phyloP scores from a whole-genome alignment of 441 rosid species.

The Bocquillonia castaneifolia region DNA sequence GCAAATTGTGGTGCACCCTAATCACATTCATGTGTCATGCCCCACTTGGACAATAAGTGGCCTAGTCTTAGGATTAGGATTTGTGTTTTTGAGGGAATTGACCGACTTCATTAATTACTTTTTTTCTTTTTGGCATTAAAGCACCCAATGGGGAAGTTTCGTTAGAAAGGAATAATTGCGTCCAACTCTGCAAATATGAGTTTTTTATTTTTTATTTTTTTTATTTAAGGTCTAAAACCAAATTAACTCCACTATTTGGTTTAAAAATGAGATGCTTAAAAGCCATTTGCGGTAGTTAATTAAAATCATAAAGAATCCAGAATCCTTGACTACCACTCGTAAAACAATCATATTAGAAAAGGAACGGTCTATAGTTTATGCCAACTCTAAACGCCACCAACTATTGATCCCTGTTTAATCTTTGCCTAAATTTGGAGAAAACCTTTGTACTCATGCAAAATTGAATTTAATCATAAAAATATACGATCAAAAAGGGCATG shows the following conservation, averaged over 20 bases:
- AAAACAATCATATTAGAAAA: background rate
- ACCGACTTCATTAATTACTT: background rate
- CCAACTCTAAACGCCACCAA: too few species aligned
- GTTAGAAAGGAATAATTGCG: background rate
- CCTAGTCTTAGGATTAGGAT: background rate
- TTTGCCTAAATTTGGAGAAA: too few species aligned
- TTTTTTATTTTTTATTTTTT: too few species aligned
- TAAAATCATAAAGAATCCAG: background rate
- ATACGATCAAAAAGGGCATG: too few species aligned
- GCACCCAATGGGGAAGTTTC: conserved; percentile 1
- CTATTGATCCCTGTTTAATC: too few species aligned
- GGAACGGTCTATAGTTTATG: background rate
- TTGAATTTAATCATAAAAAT: too few species aligned
- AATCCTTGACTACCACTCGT: conserved; percentile 16
- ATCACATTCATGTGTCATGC: too few species aligned
- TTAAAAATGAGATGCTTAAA: background rate
- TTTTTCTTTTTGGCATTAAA: conserved; percentile 9
- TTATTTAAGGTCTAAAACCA: too few species aligned
- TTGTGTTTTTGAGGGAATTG: background rate
- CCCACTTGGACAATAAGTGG: background rate
- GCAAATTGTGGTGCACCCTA: background rate
- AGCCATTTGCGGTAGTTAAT: background rate
- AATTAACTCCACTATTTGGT: background rate
- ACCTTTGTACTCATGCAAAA: too few species aligned
- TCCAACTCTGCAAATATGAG: background rate